Evolutionary conservation across 2,329 filamentous ascomycete genomes (phyloP).

Genomic region (Trichoderma simmonsii): DNA sequence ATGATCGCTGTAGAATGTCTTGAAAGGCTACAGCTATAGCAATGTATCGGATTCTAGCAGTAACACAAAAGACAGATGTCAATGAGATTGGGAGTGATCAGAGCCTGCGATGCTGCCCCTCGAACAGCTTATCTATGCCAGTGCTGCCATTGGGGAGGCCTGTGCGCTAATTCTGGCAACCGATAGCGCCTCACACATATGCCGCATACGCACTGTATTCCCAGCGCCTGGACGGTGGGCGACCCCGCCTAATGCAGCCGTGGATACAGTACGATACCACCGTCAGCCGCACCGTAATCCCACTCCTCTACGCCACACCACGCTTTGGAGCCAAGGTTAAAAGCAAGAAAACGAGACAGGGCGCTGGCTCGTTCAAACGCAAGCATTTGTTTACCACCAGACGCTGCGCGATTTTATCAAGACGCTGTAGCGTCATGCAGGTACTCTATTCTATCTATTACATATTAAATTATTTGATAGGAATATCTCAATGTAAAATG

Average conservation of each 20-base stretch:
- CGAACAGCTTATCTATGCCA: constrained; percentile 18
- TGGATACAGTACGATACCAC: neutral
- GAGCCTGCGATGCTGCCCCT: neutral
- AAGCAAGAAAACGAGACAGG: neutral
- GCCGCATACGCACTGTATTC: neutral
- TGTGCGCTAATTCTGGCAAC: constrained; percentile 12
- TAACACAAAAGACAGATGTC: neutral
- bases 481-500: neutral
- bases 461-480: neutral
- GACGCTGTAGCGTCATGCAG: neutral
- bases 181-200: neutral
- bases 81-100: neutral
- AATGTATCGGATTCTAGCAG: neutral
- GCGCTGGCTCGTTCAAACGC: neutral
- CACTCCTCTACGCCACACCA: constrained; percentile 16
- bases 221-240: neutral
- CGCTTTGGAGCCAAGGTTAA: neutral
- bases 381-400: neutral
- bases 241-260: too few relatives aligned
- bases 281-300: constrained; percentile 14
- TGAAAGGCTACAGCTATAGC: neutral
- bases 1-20: neutral
- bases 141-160: constrained; percentile 10
- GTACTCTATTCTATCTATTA: neutral
- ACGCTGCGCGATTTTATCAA: neutral